Conservation (phyloP, 2,329 filamentous ascomycete genomes). For the Chrysosporium keratinophilum region DNA sequence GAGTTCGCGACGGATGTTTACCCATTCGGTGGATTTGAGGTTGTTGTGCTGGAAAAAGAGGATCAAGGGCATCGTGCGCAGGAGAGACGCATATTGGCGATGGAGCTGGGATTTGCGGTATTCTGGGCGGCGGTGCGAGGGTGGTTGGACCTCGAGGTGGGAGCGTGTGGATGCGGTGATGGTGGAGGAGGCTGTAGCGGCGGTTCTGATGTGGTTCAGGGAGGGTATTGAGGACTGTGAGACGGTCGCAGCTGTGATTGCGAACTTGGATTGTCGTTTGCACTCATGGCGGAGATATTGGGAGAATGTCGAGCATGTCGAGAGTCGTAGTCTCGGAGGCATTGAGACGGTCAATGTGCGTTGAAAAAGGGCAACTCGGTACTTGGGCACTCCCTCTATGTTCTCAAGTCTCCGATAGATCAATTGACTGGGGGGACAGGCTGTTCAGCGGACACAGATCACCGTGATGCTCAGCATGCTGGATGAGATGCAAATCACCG, state of each 20-base stretch:
- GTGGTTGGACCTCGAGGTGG: slow-evolving; percentile 61
- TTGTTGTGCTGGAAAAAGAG: slow-evolving; percentile 80
- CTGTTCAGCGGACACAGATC: background rate
- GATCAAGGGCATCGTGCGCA: slow-evolving; percentile 74
- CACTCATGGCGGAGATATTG: slow-evolving; percentile 30
- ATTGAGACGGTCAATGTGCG: slow-evolving; percentile 29
- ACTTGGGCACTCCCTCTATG: background rate
- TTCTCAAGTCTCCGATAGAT: background rate
- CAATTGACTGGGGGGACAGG: background rate
- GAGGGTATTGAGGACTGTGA: slow-evolving; percentile 43
- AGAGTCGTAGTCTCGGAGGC: slow-evolving; percentile 44
- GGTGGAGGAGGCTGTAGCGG: slow-evolving; percentile 5
- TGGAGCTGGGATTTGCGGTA: slow-evolving; percentile 83
- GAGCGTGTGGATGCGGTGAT: slow-evolving; percentile 37
- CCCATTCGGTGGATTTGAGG: slow-evolving; percentile 63
- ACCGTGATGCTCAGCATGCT: background rate
- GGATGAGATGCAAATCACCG: background rate
- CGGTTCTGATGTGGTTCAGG: slow-evolving; percentile 23
- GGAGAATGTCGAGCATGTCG: slow-evolving; percentile 22
- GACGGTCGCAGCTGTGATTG: slow-evolving; percentile 24
- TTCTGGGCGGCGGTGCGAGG: slow-evolving; percentile 75
- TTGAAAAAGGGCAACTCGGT: background rate
- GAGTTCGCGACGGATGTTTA: slow-evolving; percentile 60
- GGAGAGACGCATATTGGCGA: slow-evolving; percentile 75
- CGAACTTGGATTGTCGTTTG: slow-evolving; percentile 9